Evolutionary conservation across 108 stramenopile genomes (phyloP).

Genomic region (Epipyxis sp.): DNA sequence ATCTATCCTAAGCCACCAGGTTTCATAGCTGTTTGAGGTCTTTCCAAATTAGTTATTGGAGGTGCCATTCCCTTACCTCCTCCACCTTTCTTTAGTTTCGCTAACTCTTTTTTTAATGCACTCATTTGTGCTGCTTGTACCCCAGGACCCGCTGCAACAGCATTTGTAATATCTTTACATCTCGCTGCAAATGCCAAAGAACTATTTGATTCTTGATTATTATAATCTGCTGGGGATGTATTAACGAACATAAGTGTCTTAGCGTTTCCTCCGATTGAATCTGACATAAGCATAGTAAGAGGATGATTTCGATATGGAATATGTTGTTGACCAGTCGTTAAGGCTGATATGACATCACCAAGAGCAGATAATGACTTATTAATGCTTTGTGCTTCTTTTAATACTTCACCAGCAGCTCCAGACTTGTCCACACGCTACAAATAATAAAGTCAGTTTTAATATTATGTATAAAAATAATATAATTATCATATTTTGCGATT

Average conservation of each 20-base stretch:
- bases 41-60: not conserved
- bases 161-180: conserved; percentile 51
- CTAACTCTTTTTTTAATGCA: conserved; percentile 51
- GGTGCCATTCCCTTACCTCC: not conserved
- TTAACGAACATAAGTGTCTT: conserved; percentile 75
- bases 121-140: conserved; percentile 58
- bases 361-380: conserved; percentile 71
- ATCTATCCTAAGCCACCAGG: too few species aligned
- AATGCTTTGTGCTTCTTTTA: conserved; percentile 72
- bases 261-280: conserved; percentile 64
- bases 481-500: too few species aligned
- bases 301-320: conserved; percentile 70
- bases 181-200: conserved; percentile 41
- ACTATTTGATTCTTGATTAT: conserved; percentile 27
- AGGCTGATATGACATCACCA: conserved; percentile 63
- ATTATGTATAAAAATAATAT: too few species aligned
- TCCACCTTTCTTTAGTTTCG: conserved; percentile 46
- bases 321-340: conserved; percentile 57
- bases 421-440: conserved; percentile 61
- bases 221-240: conserved; percentile 40
- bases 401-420: conserved; percentile 52
- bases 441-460: too few species aligned
- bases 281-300: conserved; percentile 68
- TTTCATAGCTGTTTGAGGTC: conserved; percentile 4
- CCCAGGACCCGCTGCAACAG: not conserved